Evolutionary conservation across 371 early-diverging fungal genomes (phyloP).

Genomic region (Dinochytrium kinnereticum): DNA sequence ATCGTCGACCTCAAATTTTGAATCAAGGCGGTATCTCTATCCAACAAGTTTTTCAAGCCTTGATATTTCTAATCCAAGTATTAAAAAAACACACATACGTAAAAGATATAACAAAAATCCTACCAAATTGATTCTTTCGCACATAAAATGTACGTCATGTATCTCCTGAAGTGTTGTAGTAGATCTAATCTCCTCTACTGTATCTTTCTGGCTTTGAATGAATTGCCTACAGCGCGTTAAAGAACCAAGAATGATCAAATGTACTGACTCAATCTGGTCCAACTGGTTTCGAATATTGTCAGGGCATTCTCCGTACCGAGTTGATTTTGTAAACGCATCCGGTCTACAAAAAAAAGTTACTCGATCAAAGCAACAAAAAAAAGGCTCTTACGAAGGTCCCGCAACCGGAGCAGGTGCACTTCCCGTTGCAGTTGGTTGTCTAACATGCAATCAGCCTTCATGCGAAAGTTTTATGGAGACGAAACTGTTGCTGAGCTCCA

Average conservation of each 20-base stretch:
- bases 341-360: not conserved
- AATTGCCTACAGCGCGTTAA: constrained; percentile 25
- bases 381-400: not conserved
- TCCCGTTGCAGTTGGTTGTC: no score
- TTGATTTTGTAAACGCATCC: constrained; percentile 37
- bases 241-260: not conserved
- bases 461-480: no score
- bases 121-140: constrained; percentile 30
- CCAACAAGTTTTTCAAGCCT: constrained; percentile 44
- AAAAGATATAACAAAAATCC: not conserved
- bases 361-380: not conserved
- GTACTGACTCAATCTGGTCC: constrained; percentile 42
- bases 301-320: constrained; percentile 47
- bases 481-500: not conserved
- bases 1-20: constrained; percentile 39
- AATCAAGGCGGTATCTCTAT: constrained; percentile 47
- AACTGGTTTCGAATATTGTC: constrained; percentile 28
- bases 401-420: constrained; percentile 12
- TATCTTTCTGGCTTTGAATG: constrained; percentile 39
- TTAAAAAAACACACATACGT: not conserved
- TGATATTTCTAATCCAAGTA: constrained; percentile 40
- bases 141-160: not conserved
- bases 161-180: constrained; percentile 32
- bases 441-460: no score
- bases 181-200: constrained; percentile 37